Evolutionary conservation across 2,329 filamentous ascomycete species (phyloP).

Genomic region (Trichoderma gracile): DNA sequence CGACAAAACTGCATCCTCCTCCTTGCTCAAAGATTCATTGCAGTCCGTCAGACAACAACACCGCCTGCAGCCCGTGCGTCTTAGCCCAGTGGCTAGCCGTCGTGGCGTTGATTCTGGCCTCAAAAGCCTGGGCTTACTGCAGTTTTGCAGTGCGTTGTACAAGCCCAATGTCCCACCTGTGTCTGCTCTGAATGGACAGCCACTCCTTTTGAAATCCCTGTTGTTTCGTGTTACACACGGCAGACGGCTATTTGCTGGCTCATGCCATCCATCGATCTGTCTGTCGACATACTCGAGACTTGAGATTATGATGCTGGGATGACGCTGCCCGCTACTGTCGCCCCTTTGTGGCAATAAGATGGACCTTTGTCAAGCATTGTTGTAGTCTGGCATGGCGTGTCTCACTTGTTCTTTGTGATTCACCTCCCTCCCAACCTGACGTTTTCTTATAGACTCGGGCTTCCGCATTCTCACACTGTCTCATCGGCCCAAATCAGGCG

Average conservation of each 20-base stretch:
- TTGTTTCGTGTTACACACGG: constrained; percentile 17
- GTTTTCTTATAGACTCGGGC: neutral
- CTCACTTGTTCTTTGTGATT: neutral
- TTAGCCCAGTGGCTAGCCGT: neutral
- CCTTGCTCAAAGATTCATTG: neutral
- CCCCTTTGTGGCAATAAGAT: neutral
- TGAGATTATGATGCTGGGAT: neutral
- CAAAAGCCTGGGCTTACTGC: neutral
- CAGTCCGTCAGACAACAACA: neutral
- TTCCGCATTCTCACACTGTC: neutral
- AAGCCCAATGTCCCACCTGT: neutral
- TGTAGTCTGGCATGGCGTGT: neutral
- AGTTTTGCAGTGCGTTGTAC: constrained; percentile 2
- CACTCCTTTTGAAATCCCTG: neutral
- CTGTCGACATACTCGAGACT: neutral
- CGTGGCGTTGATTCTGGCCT: neutral
- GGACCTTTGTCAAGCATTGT: neutral
- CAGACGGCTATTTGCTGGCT: neutral
- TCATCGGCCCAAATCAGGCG: neutral
- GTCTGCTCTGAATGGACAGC: neutral
- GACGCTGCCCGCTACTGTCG: neutral
- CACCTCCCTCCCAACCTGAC: neutral
- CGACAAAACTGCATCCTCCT: too few species aligned
- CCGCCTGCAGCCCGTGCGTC: neutral
- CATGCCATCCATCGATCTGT: neutral